Evolutionary conservation across 176 grass and related monocot genomes (phyloP).

Genomic region (Olyra latifolia): DNA sequence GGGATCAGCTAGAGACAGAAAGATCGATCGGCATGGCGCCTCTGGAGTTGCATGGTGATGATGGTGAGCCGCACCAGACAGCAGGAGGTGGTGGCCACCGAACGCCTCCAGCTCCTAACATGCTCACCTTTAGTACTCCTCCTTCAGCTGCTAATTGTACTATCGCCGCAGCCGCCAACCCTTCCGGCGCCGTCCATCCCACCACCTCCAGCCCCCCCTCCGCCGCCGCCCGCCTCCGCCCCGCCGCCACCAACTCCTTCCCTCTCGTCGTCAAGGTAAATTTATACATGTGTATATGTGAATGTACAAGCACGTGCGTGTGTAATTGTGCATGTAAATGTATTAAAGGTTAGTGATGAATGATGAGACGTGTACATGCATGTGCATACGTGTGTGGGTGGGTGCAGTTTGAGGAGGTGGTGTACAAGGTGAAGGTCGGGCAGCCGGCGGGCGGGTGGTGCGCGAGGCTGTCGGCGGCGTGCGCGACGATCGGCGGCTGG

Average conservation of each 20-base stretch:
- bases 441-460: conserved; percentile 34
- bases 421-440: conserved; percentile 71
- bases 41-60: conserved; percentile 29
- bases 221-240: conserved; percentile 22
- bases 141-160: background rate
- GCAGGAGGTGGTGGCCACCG: conserved; percentile 10
- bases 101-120: background rate
- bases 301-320: background rate
- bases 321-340: background rate
- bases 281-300: background rate
- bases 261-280: conserved; percentile 82
- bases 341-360: background rate
- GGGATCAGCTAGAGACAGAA: background rate
- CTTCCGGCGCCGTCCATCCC: conserved; percentile 50
- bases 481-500: background rate
- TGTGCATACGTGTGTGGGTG: background rate
- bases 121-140: background rate
- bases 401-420: conserved; percentile 89
- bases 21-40: conserved; percentile 32
- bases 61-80: conserved; percentile 28
- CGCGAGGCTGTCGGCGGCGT: conserved; percentile 11
- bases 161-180: background rate
- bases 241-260: conserved; percentile 42
- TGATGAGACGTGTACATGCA: conserved; percentile 38
- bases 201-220: conserved; percentile 54